Base-by-base conservation (phyloP, 2,329 filamentous ascomycete genomes). In the Knoxdaviesia proteae region DNA sequence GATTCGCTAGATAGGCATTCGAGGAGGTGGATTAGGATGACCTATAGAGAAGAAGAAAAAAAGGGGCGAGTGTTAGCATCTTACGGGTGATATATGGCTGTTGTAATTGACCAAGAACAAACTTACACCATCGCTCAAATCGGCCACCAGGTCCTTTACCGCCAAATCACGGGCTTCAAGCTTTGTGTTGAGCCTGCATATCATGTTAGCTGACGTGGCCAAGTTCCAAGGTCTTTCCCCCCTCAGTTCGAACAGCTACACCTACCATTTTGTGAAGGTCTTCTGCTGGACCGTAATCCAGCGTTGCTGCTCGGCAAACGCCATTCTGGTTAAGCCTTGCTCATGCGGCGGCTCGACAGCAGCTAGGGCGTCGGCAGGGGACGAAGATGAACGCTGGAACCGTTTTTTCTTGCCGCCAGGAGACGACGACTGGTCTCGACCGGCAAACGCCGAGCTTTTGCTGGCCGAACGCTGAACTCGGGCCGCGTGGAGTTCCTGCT, bases 1-100 rank as follows among this genome's bases (percentile, higher is more conserved):
- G 87, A 93, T 61, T 96, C 90, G 56, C 79, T 79, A 47, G 87
- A 92, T 42, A 98, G 79, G 58, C 90, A 90, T 67, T 98, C 90
- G 54, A 98, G 81, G 41, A 98, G 77, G 62, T 98, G 90, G 56
- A 98, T 93, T 50, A 98, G 79, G 52, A 92, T 76, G 50, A 94
- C 82, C 84, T 92, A 54, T 42, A 42, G 39, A 10, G 20, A 42
- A 32, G 31, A 43, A 35, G 37, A 10, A 37, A n/a, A 10, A n/a
- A 38, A 11, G 41, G 9, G 5, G 5, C 38, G n/a, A 10, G n/a
- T 31, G 10, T 7, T 39, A 38, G 31, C 34, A 40, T 9, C 11
- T 4, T n/a, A 5, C 6, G 31, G 42, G 37, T 44, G 42, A 7
- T 20, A 34, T 20, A 33, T 34, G 9, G 35, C 34, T 39, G 39